A percentile compares a stretch with the other conserved stretches of the same genome.
phyloP scores from a whole-genome alignment of 2,329 filamentous ascomycete genomes.

The Incumbomyces delicatus region DNA sequence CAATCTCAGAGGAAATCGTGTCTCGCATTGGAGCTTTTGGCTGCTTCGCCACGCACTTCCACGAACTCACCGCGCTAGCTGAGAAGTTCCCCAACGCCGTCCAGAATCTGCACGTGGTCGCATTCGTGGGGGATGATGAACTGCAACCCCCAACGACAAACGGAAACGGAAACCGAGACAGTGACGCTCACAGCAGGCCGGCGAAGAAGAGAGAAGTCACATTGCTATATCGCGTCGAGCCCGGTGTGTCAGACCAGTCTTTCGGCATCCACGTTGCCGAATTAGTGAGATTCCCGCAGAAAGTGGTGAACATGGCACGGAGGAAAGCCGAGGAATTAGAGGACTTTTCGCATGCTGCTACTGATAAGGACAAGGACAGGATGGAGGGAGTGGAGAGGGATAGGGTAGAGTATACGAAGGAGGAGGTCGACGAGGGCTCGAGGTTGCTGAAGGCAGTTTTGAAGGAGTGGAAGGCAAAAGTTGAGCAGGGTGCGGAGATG shows the following conservation, averaged over 20 bases:
- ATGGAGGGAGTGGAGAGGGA: slow-evolving; percentile 29
- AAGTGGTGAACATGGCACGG: slow-evolving; percentile 98
- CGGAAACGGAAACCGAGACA: slow-evolving; percentile 23
- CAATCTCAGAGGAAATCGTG: slow-evolving; percentile 94
- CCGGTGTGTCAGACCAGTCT: slow-evolving; percentile 90
- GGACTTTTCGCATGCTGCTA: slow-evolving; percentile 78
- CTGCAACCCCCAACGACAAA: slow-evolving; percentile 13
- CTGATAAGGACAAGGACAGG: slow-evolving; percentile 37
- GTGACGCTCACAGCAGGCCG: slow-evolving; percentile 27
- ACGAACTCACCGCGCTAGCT: slow-evolving; percentile 85
- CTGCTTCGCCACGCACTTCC: slow-evolving; percentile 96
- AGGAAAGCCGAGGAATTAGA: slow-evolving; percentile 96
- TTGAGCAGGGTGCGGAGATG: slow-evolving; percentile 52
- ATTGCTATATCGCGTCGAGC: slow-evolving; percentile 90
- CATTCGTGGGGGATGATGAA: slow-evolving; percentile 59
- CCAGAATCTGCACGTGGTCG: slow-evolving; percentile 87
- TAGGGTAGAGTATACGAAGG: slow-evolving; percentile 57
- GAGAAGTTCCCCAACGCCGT: slow-evolving; percentile 75
- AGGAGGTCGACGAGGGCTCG: slow-evolving; percentile 85
- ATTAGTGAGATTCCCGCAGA: slow-evolving; percentile 88
- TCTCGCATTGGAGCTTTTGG: slow-evolving; percentile 89
- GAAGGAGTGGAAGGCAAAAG: slow-evolving; percentile 69
- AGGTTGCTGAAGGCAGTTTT: slow-evolving; percentile 74
- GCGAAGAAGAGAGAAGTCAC: slow-evolving; percentile 73
- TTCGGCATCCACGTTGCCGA: slow-evolving; percentile 98